These are phyloP conservation scores for Singerocomus inundabilis DNA, from an alignment of 1,284 basidiomycete species.

Conservation along the genomic window DNA sequence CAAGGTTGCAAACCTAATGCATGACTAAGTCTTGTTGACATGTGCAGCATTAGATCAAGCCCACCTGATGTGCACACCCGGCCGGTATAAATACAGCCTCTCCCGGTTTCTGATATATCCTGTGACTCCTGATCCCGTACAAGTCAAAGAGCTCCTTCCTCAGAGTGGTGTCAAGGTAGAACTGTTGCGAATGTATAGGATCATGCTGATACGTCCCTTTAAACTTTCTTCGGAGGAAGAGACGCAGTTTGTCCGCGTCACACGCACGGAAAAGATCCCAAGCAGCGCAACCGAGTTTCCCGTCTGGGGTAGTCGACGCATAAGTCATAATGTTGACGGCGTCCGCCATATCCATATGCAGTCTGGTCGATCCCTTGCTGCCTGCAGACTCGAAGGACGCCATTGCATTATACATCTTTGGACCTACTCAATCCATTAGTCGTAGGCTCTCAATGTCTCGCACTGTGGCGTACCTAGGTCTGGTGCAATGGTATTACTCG, in stretches of 20 bases:
- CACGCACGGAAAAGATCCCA: constrained; percentile 91
- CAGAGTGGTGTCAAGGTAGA: constrained; percentile 76
- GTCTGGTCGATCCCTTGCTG: constrained; percentile 78
- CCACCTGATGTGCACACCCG: constrained; percentile 91
- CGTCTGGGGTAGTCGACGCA: constrained; percentile 60
- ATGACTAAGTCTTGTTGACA: neutral
- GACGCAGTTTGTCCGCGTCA: constrained; percentile 77
- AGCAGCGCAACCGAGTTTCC: constrained; percentile 75
- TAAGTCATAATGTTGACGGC: constrained; percentile 91
- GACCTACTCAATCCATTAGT: constrained; percentile 50
- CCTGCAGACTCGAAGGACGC: constrained; percentile 59
- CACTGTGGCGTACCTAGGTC: constrained; percentile 65
- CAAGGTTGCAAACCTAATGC: constrained; percentile 72
- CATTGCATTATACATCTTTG: constrained; percentile 81
- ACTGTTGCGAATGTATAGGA: constrained; percentile 89
- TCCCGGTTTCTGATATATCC: constrained; percentile 88
- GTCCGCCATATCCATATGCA: constrained; percentile 98
- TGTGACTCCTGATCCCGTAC: constrained; percentile 73
- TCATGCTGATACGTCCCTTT: constrained; percentile 59
- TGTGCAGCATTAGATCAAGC: constrained; percentile 22
- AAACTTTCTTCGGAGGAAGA: constrained; percentile 65
- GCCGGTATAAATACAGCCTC: constrained; percentile 96
- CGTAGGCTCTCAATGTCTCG: neutral
- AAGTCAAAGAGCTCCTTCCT: constrained; percentile 68
- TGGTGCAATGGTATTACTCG: constrained; percentile 77